phyloP scores from a whole-genome alignment of 2,329 filamentous ascomycete species.

The Epichloe coenophiala region DNA sequence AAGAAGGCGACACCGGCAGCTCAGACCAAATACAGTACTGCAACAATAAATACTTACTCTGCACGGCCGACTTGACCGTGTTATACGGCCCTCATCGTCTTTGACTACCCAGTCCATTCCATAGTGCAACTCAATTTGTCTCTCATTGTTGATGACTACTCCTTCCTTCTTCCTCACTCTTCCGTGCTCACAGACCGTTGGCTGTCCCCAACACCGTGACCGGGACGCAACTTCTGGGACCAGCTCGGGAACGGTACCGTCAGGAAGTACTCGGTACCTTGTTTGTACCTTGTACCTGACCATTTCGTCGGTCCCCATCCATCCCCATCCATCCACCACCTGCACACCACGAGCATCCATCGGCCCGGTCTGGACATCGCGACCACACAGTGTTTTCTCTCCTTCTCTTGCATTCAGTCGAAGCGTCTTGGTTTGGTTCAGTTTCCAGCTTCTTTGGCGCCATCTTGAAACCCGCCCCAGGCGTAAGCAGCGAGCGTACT shows the following conservation, averaged over 20 bases:
- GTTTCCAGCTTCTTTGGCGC: conserved; percentile 1
- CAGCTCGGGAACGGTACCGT: too few species aligned
- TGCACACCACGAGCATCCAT: not conserved
- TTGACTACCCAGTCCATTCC: not conserved
- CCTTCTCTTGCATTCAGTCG: not conserved
- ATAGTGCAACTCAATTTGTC: not conserved
- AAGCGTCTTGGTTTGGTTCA: not conserved
- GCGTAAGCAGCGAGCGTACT: not conserved
- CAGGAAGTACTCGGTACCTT: too few species aligned
- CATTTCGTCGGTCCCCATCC: too few species aligned
- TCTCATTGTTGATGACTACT: not conserved
- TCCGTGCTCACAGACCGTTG: not conserved
- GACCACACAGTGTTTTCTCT: not conserved
- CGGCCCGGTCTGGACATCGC: not conserved
- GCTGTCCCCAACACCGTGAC: not conserved
- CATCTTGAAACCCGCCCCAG: conserved; percentile 2
- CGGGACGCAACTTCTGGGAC: too few species aligned
- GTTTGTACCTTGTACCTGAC: too few species aligned
- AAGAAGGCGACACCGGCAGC: too few species aligned
- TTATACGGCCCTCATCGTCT: not conserved
- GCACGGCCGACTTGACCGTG: too few species aligned
- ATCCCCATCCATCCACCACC: too few species aligned
- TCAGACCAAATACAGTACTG: too few species aligned
- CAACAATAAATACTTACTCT: too few species aligned
- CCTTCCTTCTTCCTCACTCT: not conserved